Base-by-base conservation (phyloP, 169 alveolate genomes). In the Fabrea salina region DNA sequence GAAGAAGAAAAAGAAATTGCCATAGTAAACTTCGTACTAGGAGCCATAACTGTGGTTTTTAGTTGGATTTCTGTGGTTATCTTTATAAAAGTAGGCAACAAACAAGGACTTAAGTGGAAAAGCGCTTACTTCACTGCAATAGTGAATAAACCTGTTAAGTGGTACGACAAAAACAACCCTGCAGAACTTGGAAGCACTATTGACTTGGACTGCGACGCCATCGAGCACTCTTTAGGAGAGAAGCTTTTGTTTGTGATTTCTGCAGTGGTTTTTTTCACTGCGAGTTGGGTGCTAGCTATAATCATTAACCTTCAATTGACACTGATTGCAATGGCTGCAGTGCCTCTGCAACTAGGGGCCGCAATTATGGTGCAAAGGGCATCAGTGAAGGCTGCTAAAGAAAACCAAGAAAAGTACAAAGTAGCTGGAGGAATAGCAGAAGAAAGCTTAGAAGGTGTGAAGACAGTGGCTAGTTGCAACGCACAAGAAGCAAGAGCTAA, bases 401-500 rank as follows among this genome's bases (percentile, higher is more conserved):
- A 32, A 41, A 35, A 33, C 27, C 76, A 66, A 41, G 56, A 66
- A 66, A 39, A 35, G 56, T 66, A 66, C 8, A 41, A 35, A 66
- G 61, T 66, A 0, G 76, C 76, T 39, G 51, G 58, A 39, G 76
- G 58, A 0, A 66, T 66, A 22, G 51, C 76, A 7, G 76, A 66
- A 66, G 76, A 66, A 41, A 19, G 58, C 8, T 66, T 66, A 3
- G 76, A 66, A 35, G 76, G 76, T 0, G 56, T 66, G 35, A 66
- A 66, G 41, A 66, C 76, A 19, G 76, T 66, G 19, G 56, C 56
- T 39, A n/a, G 58, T 39, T 66, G 51, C 30, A 66, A 66, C 41
- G 56, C 51, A 11, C 56, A 66, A 41, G 56, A 41, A 4, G 32
- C 51, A 0, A 33, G n/a, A 16, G 76, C 76, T 1, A 41, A 40